These are phyloP conservation scores for Pleurotus eryngii DNA, from an alignment of 768 basidiomycete genomes.

Conservation along the genomic window DNA sequence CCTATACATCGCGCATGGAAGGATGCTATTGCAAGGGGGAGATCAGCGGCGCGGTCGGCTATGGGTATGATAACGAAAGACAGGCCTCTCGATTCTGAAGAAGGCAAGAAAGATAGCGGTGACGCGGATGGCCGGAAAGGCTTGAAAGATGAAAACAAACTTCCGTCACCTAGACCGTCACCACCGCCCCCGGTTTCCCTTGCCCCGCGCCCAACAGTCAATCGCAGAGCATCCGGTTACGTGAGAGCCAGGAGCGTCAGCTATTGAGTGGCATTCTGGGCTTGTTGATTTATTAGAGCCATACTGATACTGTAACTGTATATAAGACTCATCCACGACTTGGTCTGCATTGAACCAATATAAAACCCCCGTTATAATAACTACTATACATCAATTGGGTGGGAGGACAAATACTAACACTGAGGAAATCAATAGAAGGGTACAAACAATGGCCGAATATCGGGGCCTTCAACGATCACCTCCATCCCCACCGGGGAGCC, in stretches of 20 bases:
- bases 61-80: not conserved
- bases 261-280: not conserved
- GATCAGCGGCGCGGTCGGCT: not conserved
- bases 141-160: not conserved
- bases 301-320: too few species aligned
- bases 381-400: too few species aligned
- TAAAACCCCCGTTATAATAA: too few species aligned
- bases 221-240: not conserved
- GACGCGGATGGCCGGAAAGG: not conserved
- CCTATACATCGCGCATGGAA: conserved; percentile 58
- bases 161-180: conserved; percentile 6
- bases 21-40: conserved; percentile 27
- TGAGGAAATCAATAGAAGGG: too few species aligned
- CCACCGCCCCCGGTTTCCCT: conserved; percentile 1
- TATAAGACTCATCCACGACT: too few species aligned
- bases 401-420: too few species aligned
- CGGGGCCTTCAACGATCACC: too few species aligned
- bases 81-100: too few species aligned
- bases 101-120: not conserved
- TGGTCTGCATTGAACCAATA: too few species aligned
- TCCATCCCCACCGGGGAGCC: too few species aligned
- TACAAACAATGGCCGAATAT: too few species aligned
- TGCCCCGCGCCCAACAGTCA: not conserved
- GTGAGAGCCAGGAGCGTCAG: conserved; percentile 9
- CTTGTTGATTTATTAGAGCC: too few species aligned